phyloP scores from a whole-genome alignment of 148 eudicot species.

The Persicaria tinctoria region DNA sequence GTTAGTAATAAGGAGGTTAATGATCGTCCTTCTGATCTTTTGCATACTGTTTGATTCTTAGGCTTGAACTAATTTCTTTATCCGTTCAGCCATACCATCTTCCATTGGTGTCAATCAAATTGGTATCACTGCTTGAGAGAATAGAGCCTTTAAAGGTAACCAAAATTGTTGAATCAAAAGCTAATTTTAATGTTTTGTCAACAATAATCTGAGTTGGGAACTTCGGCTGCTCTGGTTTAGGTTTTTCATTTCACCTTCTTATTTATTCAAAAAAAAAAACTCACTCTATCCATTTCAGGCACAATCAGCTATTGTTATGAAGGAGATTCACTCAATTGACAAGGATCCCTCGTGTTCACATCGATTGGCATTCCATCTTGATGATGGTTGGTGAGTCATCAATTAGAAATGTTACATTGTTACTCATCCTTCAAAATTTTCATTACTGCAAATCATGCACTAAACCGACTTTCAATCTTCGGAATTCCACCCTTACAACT shows the following conservation, averaged over 20 bases:
- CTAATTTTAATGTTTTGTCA: not conserved
- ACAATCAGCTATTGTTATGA: slow-evolving; percentile 69
- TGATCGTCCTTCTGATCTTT: not conserved
- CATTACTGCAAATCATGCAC: not conserved
- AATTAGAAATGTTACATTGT: slow-evolving; percentile 6
- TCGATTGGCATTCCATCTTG: slow-evolving; percentile 90
- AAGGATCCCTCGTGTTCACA: slow-evolving; percentile 62
- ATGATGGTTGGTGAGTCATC: slow-evolving; percentile 84
- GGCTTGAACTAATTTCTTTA: slow-evolving; percentile 9
- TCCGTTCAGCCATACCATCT: slow-evolving; percentile 48
- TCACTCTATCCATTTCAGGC: slow-evolving; percentile 44
- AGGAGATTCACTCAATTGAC: slow-evolving; percentile 75
- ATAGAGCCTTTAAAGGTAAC: slow-evolving; percentile 75
- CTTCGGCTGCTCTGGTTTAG: not conserved
- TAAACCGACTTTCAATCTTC: not conserved
- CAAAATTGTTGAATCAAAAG: not conserved
- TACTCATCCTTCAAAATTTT: slow-evolving; percentile 4
- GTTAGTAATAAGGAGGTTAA: slow-evolving; percentile 67
- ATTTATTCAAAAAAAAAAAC: not conserved
- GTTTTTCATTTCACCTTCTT: not conserved
- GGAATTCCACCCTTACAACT: not conserved
- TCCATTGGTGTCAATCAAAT: slow-evolving; percentile 60
- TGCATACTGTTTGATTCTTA: not conserved
- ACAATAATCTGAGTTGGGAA: not conserved
- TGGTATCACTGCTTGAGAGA: slow-evolving; percentile 59